These are phyloP conservation scores for Fonsecaea multimorphosa DNA, from an alignment of 2,329 filamentous ascomycete genomes.

Conservation along the genomic window DNA sequence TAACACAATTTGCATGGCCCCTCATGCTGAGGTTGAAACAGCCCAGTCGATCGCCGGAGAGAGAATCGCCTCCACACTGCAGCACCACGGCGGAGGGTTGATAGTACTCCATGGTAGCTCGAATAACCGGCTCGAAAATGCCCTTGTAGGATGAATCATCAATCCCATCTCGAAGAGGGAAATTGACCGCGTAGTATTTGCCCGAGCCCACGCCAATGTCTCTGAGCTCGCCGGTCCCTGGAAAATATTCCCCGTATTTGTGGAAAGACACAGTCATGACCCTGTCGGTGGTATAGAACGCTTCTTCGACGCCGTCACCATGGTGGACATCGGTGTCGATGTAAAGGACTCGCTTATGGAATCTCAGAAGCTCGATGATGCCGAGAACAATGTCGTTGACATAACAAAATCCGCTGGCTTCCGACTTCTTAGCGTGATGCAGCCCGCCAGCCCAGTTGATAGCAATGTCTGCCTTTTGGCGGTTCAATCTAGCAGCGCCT, in stretches of 20 bases:
- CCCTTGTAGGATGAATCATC: conserved; percentile 71
- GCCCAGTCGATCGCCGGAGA: conserved; percentile 70
- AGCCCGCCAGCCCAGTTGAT: conserved; percentile 92
- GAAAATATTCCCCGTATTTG: conserved; percentile 76
- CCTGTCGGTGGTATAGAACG: conserved; percentile 73
- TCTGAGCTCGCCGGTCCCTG: conserved; percentile 70
- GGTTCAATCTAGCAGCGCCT: conserved; percentile 70
- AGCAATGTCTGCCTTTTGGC: conserved; percentile 71
- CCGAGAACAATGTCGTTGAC: conserved; percentile 81
- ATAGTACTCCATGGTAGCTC: conserved; percentile 72
- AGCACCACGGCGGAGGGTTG: conserved; percentile 70
- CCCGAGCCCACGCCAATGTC: conserved; percentile 71
- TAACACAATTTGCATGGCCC: conserved; percentile 73
- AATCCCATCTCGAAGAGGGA: conserved; percentile 72
- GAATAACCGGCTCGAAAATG: conserved; percentile 72
- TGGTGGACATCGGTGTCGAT: conserved; percentile 73
- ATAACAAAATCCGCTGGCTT: conserved; percentile 97
- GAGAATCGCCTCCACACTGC: conserved; percentile 71
- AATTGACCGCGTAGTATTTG: conserved; percentile 73
- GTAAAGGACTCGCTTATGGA: conserved; percentile 69
- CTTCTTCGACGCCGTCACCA: conserved; percentile 72
- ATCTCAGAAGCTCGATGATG: conserved; percentile 68
- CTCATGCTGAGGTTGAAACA: conserved; percentile 75
- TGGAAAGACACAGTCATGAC: conserved; percentile 76
- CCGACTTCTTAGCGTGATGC: conserved; percentile 93